Evolutionary conservation across 306 rosid genomes (phyloP).

Genomic region (Adenanthera pavonina): DNA sequence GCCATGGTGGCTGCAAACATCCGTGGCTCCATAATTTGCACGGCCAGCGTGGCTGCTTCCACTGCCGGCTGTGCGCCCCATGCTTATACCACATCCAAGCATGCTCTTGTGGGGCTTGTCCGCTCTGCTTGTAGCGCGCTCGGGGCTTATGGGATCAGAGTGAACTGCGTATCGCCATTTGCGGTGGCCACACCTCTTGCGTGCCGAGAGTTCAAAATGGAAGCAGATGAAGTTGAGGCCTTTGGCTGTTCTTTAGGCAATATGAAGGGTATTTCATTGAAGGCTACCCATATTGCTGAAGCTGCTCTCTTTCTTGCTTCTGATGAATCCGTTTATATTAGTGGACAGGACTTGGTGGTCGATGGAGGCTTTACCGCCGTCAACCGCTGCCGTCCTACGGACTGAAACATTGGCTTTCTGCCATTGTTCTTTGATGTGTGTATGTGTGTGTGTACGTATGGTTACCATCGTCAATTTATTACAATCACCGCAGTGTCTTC

Average conservation of each 20-base stretch:
- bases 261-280: background rate
- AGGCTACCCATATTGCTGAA: background rate
- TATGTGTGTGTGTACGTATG: no score
- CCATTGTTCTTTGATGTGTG: background rate
- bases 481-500: background rate
- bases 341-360: background rate
- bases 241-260: background rate
- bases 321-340: conserved; percentile 7
- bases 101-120: conserved; percentile 58
- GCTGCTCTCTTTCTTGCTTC: conserved; percentile 15
- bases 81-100: conserved; percentile 34
- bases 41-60: conserved; percentile 62
- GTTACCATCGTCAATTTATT: background rate
- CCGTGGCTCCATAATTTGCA: conserved; percentile 78
- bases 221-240: background rate
- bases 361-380: background rate
- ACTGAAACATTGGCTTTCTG: background rate
- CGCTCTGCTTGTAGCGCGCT: conserved; percentile 35
- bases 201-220: conserved; percentile 39
- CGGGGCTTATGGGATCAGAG: conserved; percentile 59
- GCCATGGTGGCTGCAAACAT: conserved; percentile 61
- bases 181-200: conserved; percentile 65
- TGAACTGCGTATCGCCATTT: conserved; percentile 58
- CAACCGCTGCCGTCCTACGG: background rate
- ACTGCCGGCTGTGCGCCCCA: conserved; percentile 54